Percentiles rank a stretch among this genome's conserved stretches.
Conservation (phyloP, 768 basidiomycete species). For the Rubroboletus pulcherrimus region DNA sequence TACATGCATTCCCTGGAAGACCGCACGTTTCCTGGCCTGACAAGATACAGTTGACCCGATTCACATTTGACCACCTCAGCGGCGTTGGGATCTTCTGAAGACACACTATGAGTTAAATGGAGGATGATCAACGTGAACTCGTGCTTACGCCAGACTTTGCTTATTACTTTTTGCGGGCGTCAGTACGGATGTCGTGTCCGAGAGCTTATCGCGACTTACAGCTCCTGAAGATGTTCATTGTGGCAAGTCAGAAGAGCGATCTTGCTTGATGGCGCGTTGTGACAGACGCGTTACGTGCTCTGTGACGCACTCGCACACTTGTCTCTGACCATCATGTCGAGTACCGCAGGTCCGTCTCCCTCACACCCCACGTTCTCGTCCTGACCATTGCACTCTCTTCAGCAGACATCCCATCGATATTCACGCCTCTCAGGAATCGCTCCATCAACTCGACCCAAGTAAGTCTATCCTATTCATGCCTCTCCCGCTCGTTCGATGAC, state of each 20-base stretch:
- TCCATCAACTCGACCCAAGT: constrained; percentile 13
- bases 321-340: constrained; percentile 8
- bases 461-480: not conserved
- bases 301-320: constrained; percentile 18
- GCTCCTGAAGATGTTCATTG: constrained; percentile 84
- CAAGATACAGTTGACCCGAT: constrained; percentile 85
- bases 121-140: constrained; percentile 12
- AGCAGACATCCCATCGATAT: constrained; percentile 4
- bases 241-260: constrained; percentile 24
- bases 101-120: constrained; percentile 24
- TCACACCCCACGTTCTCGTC: not conserved
- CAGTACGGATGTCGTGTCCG: constrained; percentile 13
- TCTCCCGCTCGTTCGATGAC: not conserved
- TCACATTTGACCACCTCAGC: constrained; percentile 94
- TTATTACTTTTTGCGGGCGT: constrained; percentile 56
- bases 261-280: constrained; percentile 16
- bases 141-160: constrained; percentile 91
- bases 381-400: not conserved
- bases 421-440: constrained; percentile 19
- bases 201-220: constrained; percentile 44
- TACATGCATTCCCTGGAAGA: constrained; percentile 97
- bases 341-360: constrained; percentile 6
- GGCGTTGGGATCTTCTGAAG: constrained; percentile 85
- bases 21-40: constrained; percentile 87
- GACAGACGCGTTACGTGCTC: constrained; percentile 25